Conservation (phyloP, 805 yeast species). For the Lachancea thermotolerans region DNA sequence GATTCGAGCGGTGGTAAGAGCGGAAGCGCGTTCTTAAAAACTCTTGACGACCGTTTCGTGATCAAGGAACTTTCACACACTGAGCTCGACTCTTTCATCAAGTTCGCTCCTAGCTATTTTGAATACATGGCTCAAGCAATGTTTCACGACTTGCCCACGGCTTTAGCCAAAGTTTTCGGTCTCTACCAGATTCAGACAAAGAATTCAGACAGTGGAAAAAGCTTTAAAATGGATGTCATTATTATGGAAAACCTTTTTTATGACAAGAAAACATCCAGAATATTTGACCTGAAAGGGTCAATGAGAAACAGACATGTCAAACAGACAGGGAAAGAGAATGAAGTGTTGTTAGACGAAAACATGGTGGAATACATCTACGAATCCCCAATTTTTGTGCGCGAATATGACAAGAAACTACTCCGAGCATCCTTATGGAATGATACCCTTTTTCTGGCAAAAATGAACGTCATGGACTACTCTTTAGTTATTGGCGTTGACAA, state of each 20-base stretch:
- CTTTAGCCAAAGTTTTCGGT: conserved; percentile 90
- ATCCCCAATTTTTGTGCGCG: conserved; percentile 88
- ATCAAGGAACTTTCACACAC: conserved; percentile 82
- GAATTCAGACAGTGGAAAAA: conserved; percentile 67
- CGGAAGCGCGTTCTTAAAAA: conserved; percentile 89
- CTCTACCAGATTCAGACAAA: conserved; percentile 89
- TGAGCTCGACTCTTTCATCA: conserved; percentile 88
- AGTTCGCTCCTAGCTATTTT: conserved; percentile 94
- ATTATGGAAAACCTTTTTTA: conserved; percentile 95
- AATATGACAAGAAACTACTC: conserved; percentile 78
- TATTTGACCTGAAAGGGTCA: conserved; percentile 94
- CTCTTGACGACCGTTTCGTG: conserved; percentile 82
- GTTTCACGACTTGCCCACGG: conserved; percentile 92
- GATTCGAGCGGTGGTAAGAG: conserved; percentile 95
- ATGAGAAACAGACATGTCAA: conserved; percentile 96
- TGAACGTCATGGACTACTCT: conserved; percentile 99
- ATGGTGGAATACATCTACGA: conserved; percentile 98
- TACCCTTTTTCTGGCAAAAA: conserved; percentile 84
- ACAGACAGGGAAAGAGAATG: conserved; percentile 92
- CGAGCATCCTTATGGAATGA: conserved; percentile 93
- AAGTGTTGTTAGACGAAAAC: conserved; percentile 90
- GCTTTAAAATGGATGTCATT: conserved; percentile 79
- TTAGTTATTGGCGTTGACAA: conserved; percentile 86
- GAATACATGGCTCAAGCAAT: conserved; percentile 92
- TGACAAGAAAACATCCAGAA: conserved; percentile 70